Conservation (phyloP, 75 land plant species). For the Larix kaempferi region DNA sequence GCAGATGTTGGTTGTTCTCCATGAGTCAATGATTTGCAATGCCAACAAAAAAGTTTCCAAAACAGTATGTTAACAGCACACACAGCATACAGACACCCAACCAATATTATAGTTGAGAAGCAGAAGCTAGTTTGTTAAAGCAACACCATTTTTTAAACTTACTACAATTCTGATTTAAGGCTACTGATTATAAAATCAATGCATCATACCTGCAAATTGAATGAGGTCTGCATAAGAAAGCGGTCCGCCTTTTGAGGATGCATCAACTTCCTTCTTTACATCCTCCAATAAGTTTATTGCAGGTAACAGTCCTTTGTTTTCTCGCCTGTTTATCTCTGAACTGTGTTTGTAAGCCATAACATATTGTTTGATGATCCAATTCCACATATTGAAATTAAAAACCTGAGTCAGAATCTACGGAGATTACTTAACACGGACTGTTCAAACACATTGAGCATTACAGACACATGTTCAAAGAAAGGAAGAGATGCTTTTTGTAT, state of each 20-base stretch:
- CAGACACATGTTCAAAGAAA: not conserved
- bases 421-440: not conserved
- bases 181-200: not conserved
- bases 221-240: slow-evolving; percentile 87
- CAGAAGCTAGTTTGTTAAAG: not conserved
- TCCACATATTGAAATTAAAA: not conserved
- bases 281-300: slow-evolving; percentile 67
- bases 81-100: not conserved
- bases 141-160: not conserved
- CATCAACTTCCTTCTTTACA: slow-evolving; percentile 84
- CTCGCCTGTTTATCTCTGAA: slow-evolving; percentile 89
- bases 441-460: not conserved
- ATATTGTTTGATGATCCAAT: not conserved
- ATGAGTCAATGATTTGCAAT: too few species aligned
- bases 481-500: not conserved
- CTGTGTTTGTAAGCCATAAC: slow-evolving; percentile 32
- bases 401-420: not conserved
- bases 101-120: not conserved
- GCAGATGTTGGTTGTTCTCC: too few species aligned
- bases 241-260: slow-evolving; percentile 87
- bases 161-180: not conserved
- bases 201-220: slow-evolving; percentile 68
- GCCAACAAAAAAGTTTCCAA: too few species aligned
- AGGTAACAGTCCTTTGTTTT: slow-evolving; percentile 73
- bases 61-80: not conserved